Base-by-base conservation (phyloP, 225 moss, liverwort and hornwort genomes). In the Polytrichum commune region DNA sequence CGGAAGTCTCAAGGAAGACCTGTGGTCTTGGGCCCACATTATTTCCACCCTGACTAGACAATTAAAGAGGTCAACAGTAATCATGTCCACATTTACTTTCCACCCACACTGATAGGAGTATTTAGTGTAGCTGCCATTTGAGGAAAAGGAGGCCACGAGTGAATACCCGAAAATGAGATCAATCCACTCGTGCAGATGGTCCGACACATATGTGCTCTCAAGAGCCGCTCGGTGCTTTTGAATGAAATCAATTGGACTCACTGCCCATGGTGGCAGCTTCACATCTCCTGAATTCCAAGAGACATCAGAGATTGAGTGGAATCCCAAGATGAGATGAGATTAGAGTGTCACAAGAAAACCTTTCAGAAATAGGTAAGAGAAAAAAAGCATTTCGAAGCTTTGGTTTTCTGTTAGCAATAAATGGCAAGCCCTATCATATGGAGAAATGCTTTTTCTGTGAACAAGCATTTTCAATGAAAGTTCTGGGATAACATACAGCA, bases 151-250 rank as follows among this genome's bases (percentile, higher is more conserved):
- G 63, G 27, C 28, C 9, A 28, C 5, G 2, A 25, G 53, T 55
- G 65, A 64, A 30, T 76, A 98, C 98, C 98, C 98, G 69, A 98
- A 98, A 66, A 95, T 86, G 61, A 98, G 95, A 85, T 98, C 95
- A 80, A 98, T 93, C 98, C 98, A 98, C 79, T 91, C 89, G 74
- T 98, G 98, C 66, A 98, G 82, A 76, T 98, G 93, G 62, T 89
- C 86, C 71, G 98, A 98, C 61, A 98, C 98, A 83, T 89, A 86
- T 76, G 89, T 90, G 77, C 98, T 95, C 82, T 98, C 98, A 54
- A 98, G 89, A 63, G 98, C 98, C 71, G 88, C 86, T 70, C 98
- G 88, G 74, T 98, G 95, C 82, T 98, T 98, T 66, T 93, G 93
- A 65, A 98, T 81, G 65, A 98, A 98, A 64, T 98, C 95, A 58